Conservation (phyloP, 2,329 filamentous ascomycete genomes). For the Fusarium torreyae region DNA sequence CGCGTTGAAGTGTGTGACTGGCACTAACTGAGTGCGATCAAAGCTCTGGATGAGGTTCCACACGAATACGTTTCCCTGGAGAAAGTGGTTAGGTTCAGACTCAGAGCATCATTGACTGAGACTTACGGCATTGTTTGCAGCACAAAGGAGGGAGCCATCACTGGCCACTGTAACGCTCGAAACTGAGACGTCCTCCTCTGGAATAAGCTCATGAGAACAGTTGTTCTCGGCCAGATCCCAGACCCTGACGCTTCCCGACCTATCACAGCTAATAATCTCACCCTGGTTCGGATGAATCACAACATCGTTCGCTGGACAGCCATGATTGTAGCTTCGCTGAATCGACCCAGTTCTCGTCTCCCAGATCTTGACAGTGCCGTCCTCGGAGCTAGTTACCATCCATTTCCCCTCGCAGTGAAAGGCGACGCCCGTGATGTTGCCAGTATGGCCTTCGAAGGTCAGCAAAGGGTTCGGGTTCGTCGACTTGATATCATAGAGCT, state of each 20-base stretch:
- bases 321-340: conserved; percentile 94
- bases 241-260: conserved; percentile 90
- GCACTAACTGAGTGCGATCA: conserved; percentile 86
- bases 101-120: background rate
- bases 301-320: conserved; percentile 92
- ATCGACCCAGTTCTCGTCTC: conserved; percentile 88
- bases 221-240: conserved; percentile 99
- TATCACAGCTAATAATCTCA: conserved; percentile 96
- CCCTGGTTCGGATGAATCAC: conserved; percentile 99
- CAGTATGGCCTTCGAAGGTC: conserved; percentile 95
- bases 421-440: conserved; percentile 95
- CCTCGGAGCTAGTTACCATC: conserved; percentile 99
- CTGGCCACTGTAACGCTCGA: conserved; percentile 96
- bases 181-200: conserved; percentile 94
- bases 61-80: conserved; percentile 93
- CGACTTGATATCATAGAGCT: conserved; percentile 98
- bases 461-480: conserved; percentile 96
- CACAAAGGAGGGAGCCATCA: conserved; percentile 92
- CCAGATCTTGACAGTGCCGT: conserved; percentile 98
- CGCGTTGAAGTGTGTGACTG: conserved; percentile 89
- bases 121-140: conserved; percentile 88
- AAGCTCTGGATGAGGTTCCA: conserved; percentile 91
- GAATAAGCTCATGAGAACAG: conserved; percentile 95
- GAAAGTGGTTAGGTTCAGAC: conserved; percentile 9
- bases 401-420: conserved; percentile 99